A percentile compares a stretch with the other conserved stretches of the same genome.
Conservation (phyloP, 2,329 filamentous ascomycete genomes). For the Colletotrichum trifolii region DNA sequence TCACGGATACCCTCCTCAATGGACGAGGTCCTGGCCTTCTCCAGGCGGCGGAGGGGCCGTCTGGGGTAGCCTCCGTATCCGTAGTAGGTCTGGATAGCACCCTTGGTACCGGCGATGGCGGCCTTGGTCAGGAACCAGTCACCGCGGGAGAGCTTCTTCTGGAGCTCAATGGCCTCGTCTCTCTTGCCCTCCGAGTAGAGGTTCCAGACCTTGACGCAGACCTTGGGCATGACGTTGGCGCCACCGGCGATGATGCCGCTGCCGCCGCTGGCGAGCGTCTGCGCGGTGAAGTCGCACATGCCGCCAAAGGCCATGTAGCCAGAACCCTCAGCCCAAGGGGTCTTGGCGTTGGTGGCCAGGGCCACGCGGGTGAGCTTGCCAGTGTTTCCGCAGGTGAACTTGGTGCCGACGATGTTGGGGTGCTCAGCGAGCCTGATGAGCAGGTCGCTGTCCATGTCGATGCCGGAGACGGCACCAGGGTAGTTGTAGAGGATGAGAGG, state of each 20-base stretch:
- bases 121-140: slow-evolving; percentile 88
- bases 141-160: slow-evolving; percentile 80
- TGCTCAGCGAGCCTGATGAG: slow-evolving; percentile 83
- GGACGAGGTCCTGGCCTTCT: slow-evolving; percentile 62
- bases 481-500: slow-evolving; percentile 93
- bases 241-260: slow-evolving; percentile 87
- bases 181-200: slow-evolving; percentile 78
- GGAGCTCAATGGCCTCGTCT: slow-evolving; percentile 79
- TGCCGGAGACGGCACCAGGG: slow-evolving; percentile 85
- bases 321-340: slow-evolving; percentile 66
- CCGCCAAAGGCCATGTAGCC: slow-evolving; percentile 90
- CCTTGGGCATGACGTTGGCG: slow-evolving; percentile 86
- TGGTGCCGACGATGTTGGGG: slow-evolving; percentile 87
- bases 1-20: slow-evolving; percentile 69
- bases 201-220: slow-evolving; percentile 82
- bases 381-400: slow-evolving; percentile 92
- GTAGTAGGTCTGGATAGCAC: slow-evolving; percentile 81
- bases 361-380: slow-evolving; percentile 90
- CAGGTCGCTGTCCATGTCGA: slow-evolving; percentile 91
- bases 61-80: slow-evolving; percentile 85
- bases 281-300: slow-evolving; percentile 87
- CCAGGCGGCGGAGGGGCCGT: slow-evolving; percentile 75
- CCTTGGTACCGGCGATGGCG: slow-evolving; percentile 88
- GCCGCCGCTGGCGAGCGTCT: slow-evolving; percentile 82
- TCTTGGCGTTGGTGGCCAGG: slow-evolving; percentile 76